phyloP scores from a whole-genome alignment of 164 flowering plant genomes.

The Euptelea pleiosperma region DNA sequence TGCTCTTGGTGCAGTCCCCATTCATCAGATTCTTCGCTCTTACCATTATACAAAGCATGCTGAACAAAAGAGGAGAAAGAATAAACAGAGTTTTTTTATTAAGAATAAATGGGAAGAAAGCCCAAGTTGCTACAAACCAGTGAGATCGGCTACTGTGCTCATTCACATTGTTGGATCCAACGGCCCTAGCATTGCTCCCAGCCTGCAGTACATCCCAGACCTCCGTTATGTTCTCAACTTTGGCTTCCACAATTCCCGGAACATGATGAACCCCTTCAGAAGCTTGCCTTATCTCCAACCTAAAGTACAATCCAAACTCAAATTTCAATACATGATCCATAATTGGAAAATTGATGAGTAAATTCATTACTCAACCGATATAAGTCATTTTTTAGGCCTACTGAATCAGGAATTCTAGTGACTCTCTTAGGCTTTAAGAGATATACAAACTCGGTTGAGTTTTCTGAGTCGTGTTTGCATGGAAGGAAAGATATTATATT shows the following conservation, averaged over 20 bases:
- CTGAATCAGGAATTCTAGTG: no score
- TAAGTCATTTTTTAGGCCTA: no score
- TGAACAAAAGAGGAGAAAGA: conserved; percentile 19
- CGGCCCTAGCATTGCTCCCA: conserved; percentile 80
- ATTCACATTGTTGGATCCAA: conserved; percentile 84
- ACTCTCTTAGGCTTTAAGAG: no score
- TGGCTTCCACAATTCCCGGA: conserved; percentile 82
- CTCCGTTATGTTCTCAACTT: conserved; percentile 58
- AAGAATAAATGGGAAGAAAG: background rate
- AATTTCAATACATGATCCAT: no score
- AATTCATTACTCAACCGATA: no score
- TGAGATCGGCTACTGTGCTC: conserved; percentile 96
- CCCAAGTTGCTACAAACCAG: conserved; percentile 41
- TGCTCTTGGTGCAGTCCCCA: conserved; percentile 86
- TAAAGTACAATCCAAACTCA: conserved; percentile 19
- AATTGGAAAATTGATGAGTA: no score
- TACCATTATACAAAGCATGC: conserved; percentile 84
- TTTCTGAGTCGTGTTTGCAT: background rate
- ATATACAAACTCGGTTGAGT: background rate
- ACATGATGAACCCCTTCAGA: conserved; percentile 82
- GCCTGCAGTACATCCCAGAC: conserved; percentile 79
- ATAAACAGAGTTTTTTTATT: background rate
- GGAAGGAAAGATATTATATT: background rate
- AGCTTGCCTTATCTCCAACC: conserved; percentile 84
- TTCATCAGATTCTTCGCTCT: conserved; percentile 62